Percentiles rank a stretch among this genome's conserved stretches.
These are phyloP conservation scores for Lentinula aciculospora DNA, from an alignment of 768 basidiomycete species.

Conservation along the genomic window DNA sequence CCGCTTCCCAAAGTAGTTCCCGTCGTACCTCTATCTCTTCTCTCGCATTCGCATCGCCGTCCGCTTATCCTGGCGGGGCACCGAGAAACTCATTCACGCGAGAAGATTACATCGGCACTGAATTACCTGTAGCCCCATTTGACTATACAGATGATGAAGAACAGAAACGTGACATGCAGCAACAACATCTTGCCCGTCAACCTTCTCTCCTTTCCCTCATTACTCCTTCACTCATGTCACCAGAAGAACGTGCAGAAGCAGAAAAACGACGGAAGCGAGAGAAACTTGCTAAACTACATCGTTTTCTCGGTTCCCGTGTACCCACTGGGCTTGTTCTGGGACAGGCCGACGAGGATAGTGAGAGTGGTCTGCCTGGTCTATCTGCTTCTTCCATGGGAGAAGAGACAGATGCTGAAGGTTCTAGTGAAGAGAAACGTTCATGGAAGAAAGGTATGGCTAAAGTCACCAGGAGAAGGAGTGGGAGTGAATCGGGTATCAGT, in stretches of 20 bases:
- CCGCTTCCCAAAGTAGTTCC: not conserved
- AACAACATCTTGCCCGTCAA: not conserved
- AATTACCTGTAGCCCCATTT: constrained; percentile 1
- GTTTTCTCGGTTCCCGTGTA: constrained; percentile 80
- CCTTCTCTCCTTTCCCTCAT: not conserved
- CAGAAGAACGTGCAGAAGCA: constrained; percentile 52
- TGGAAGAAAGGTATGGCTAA: constrained; percentile 30
- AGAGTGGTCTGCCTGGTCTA: not conserved
- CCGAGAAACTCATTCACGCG: not conserved
- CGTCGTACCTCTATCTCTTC: not conserved
- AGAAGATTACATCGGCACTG: not conserved
- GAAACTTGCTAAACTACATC: constrained; percentile 75
- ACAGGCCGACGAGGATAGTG: constrained; percentile 24
- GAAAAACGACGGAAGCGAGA: constrained; percentile 67
- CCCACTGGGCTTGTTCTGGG: constrained; percentile 65
- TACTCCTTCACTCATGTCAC: constrained; percentile 23
- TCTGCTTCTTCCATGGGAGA: constrained; percentile 25
- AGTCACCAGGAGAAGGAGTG: constrained; percentile 40
- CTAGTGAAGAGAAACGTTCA: constrained; percentile 28
- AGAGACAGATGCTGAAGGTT: constrained; percentile 7
- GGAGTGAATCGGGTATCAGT: constrained; percentile 42
- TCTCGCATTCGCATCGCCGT: not conserved
- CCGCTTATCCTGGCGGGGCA: not conserved
- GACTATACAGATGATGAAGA: not conserved
- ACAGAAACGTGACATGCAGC: not conserved